Evolutionary conservation across 2,329 filamentous ascomycete species (phyloP), one percentile per base, ranked within the genome.

Genomic region (Pleurostoma richardsiae): DNA sequence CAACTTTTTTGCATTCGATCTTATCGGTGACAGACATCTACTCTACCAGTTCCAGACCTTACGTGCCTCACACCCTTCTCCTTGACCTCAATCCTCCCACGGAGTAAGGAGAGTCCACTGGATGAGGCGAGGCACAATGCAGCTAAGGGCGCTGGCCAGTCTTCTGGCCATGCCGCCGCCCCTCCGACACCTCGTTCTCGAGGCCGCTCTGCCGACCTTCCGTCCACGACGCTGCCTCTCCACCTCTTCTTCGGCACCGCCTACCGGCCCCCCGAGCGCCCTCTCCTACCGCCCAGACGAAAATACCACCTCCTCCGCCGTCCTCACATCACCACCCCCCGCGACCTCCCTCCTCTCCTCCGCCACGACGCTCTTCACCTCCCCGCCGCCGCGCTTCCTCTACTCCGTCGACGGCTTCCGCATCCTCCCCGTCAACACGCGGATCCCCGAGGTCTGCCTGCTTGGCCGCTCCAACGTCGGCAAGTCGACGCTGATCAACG

Each of bases 401-500:
- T 79, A 78, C 66, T 73, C 73, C 11, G 74, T 73, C 19, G 68
- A 68, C 36, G 56, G 60, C 40, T 72, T 79, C 51, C 68, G 72
- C 45, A 59, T 76, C 56, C 68, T 82, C 49, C 69, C 68, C 30
- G 59, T 69, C 55, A 82, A 82, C 60, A 70, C 70, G 28, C 67
- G 69, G 51, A 64, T 73, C 4, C 79, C 79, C 40, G 79, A 83
- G 53, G 79, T 95, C 43, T 86, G 88, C 60, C 77, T 95, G 41
- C 81, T 95, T 36, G 90, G 90, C 40, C 90, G 91, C 57, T 90
- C 89, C 54, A 95, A 95, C 61, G 89, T 90, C 39, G 90, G 90
- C 59, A 95, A 95, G 64, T 94, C 88, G 2, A 89, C 88, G 11
- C 86, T 95, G 55, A 84, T 95, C 67, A 95, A 95, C 60, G 86